Evolutionary conservation across 495 filamentous ascomycete species (phyloP).

Genomic region (Penicillium cinerascens): DNA sequence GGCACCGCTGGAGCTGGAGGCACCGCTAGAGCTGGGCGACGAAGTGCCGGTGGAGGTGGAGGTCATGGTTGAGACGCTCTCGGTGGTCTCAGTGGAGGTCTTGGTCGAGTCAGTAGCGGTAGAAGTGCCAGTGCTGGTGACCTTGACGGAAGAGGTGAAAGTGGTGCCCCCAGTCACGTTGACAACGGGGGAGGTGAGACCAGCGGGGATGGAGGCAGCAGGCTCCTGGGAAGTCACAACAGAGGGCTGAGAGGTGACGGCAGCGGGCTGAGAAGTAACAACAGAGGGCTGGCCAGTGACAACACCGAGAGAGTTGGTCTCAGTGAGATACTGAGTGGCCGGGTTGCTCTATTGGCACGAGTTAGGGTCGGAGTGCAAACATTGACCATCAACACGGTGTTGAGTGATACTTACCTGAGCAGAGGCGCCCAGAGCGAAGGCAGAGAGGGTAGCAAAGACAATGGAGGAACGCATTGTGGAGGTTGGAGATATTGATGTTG

Average conservation of each 20-base stretch:
- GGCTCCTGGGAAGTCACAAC: conserved; percentile 42
- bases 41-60: conserved; percentile 20
- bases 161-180: conserved; percentile 14
- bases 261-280: conserved; percentile 34
- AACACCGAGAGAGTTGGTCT: conserved; percentile 55
- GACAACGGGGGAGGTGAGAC: conserved; percentile 30
- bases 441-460: conserved; percentile 40
- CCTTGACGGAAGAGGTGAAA: conserved; percentile 6
- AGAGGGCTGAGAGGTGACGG: conserved; percentile 39
- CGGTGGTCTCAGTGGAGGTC: conserved; percentile 9
- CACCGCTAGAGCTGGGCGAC: too few relatives aligned
- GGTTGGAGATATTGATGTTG: conserved; percentile 6
- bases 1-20: conserved; percentile 18
- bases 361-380: neutral
- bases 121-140: conserved; percentile 13
- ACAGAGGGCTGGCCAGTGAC: conserved; percentile 48
- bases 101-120: conserved; percentile 5
- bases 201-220: conserved; percentile 49
- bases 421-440: conserved; percentile 29
- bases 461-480: conserved; percentile 41
- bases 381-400: neutral
- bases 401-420: conserved; percentile 16
- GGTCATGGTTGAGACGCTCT: too few relatives aligned
- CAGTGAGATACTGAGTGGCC: conserved; percentile 39
- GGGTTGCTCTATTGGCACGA: conserved; percentile 32